Base-by-base conservation (phyloP, 441 rosid genomes). In the Bocquillonia castaneifolia region DNA sequence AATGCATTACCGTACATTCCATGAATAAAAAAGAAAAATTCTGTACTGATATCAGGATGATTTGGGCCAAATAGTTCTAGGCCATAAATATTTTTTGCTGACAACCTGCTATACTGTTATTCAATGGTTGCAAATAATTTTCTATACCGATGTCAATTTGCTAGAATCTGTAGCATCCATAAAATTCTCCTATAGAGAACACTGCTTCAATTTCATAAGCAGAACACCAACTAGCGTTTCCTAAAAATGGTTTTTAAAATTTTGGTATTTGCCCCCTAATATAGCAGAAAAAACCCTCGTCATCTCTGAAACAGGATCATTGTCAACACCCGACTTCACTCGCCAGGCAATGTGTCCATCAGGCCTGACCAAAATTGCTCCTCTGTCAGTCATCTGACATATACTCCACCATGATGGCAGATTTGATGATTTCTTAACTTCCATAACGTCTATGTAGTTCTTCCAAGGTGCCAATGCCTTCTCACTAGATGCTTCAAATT, bases 271-370 rank as follows among this genome's bases (percentile, higher is more conserved):
- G 8, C 20, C 5, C 34, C 87, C 81, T 67, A 94, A 76, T 17
- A 84, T 66, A 15, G 81, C 74, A 60, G 85, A 70, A 62, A 92
- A 86, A 66, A 77, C 84, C 79, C 48, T 77, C 71, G 69, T 78
- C 88, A 87, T 88, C 78, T 81, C 85, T 36, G 42, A 40, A 66
- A 73, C 50, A 14, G 76, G 86, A 59, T 87, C 88, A 25, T 73
- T 75, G 0, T 64, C 32, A 31, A 83, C 64, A 52, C 71, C 56
- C 12, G 89, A 84, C 76, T 81, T 84, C n/a, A 29, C 73, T 14
- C 89, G 78, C 99, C 98, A 92, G 29, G 85, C 98, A 50, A 90
- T 78, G 81, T 92, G 96, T 62, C 88, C 87, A 40, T 92, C 98
- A 0, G 98, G 97, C 76, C 98, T 79, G 59, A 88, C 94, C 61